Conservation (phyloP, 768 basidiomycete genomes). For the Mycena galericulata region DNA sequence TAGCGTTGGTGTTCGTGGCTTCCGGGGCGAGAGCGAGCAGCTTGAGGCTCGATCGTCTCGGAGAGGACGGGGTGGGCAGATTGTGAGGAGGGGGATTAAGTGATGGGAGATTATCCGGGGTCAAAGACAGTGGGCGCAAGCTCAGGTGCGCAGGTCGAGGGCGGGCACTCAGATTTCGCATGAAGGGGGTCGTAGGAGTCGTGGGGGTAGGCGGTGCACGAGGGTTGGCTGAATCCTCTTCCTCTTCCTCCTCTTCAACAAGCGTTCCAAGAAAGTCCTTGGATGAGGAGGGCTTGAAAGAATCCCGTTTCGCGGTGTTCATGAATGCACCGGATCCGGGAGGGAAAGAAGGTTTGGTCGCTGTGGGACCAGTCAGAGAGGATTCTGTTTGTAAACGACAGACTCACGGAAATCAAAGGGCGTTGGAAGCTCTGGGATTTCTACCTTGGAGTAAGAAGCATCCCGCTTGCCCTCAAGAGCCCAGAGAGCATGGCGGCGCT, state of each 20-base stretch:
- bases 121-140: conserved; percentile 81
- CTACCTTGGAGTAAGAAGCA: conserved; percentile 77
- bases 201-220: conserved; percentile 44
- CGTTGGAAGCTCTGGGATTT: conserved; percentile 83
- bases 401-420: conserved; percentile 79
- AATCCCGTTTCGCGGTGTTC: conserved; percentile 72
- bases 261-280: conserved; percentile 86
- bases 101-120: conserved; percentile 61
- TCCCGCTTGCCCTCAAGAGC: conserved; percentile 89
- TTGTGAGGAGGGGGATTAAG: conserved; percentile 42
- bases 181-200: conserved; percentile 47
- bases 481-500: conserved; percentile 85
- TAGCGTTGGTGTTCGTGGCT: conserved; percentile 24
- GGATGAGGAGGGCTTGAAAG: conserved; percentile 78
- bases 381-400: conserved; percentile 20
- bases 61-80: conserved; percentile 64
- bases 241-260: conserved; percentile 90
- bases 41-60: conserved; percentile 52
- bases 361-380: conserved; percentile 47
- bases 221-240: conserved; percentile 68
- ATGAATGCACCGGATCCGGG: conserved; percentile 53
- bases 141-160: conserved; percentile 79
- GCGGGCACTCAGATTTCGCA: conserved; percentile 56
- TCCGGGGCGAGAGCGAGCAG: conserved; percentile 53
- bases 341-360: conserved; percentile 71